Base-by-base conservation (phyloP, 2,329 filamentous ascomycete genomes). In the Periconia macrospinosa region DNA sequence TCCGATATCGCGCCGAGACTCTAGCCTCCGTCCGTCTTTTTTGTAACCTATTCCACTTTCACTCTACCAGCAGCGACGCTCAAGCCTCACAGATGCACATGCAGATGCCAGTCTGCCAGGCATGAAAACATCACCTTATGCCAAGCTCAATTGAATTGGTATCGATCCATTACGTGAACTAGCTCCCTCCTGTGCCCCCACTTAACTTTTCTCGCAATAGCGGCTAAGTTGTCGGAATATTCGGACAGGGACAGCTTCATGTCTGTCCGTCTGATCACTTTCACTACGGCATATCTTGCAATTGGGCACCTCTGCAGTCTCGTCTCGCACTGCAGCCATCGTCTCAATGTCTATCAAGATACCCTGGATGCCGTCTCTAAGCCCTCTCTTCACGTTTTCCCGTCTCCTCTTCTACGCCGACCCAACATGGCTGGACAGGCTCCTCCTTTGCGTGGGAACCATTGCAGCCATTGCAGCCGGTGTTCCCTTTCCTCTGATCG, bases 401-500 rank as follows among this genome's bases (percentile, higher is more conserved):
- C 64, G 62, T 33, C 68, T 73, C 18, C 63, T 73, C 40, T 69
- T 70, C 53, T 72, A 72, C 50, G 70, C 69, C 30, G 62, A 72
- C 44, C 70, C 70, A 23, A 72, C 69, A 62, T 72, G 68, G 69
- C 66, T 74, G 15, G 67, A 72, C 59, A 67, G 57, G 44, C 61
- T 80, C 30, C 53, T 74, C 45, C 41, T 73, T 23, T 50, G 53
- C 41, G 63, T 69, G 47, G 80, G 78, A 47, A 58, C 68, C 52
- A 44, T 81, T 23, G 74, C 76, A 50, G 79, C 83, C 49, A 81
- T 83, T 43, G 82, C 78, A 23, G 80, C 84, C n/a, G 85, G 85
- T 45, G 78, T 84, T 3, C 85, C 85, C 0, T 85, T 87, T 52
- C 85, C 85, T 14, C 74, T 88, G 18, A 82, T 87, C 63, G 85